Conservation (phyloP, 164 flowering plant species). For the Dillenia suffruticosa region DNA sequence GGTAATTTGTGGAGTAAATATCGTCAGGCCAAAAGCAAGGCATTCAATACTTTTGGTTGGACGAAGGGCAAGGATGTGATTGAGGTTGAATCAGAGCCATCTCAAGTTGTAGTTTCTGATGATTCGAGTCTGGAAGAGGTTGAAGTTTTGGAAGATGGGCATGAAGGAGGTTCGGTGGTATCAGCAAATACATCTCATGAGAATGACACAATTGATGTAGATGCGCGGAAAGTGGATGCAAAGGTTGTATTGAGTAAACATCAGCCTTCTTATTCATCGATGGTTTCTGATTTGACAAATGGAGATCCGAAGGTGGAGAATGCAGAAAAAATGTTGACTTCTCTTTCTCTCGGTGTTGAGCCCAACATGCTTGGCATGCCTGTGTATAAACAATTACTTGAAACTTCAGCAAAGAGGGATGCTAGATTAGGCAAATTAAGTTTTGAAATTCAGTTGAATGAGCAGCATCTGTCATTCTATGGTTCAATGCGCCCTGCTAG, state of each 20-base stretch:
- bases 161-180: constrained; percentile 18
- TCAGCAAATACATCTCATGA: constrained; percentile 16
- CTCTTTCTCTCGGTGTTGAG: constrained; percentile 13
- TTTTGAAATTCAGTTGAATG: constrained; percentile 31
- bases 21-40: constrained; percentile 13
- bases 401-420: constrained; percentile 30
- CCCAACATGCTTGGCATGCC: constrained; percentile 16
- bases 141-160: constrained; percentile 25
- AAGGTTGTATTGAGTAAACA: constrained; percentile 13
- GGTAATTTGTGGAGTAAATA: constrained; percentile 26
- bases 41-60: constrained; percentile 13
- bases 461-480: constrained; percentile 18
- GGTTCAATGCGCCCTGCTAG: constrained; percentile 24
- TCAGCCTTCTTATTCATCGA: constrained; percentile 28
- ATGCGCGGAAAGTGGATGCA: constrained; percentile 21
- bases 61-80: constrained; percentile 31
- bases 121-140: constrained; percentile 42
- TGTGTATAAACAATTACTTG: constrained; percentile 38
- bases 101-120: constrained; percentile 19
- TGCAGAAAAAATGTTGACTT: constrained; percentile 29
- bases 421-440: constrained; percentile 27
- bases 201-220: constrained; percentile 6
- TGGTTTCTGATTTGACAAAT: constrained; percentile 24
- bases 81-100: constrained; percentile 21
- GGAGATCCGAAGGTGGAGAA: constrained; percentile 25